A percentile compares a stretch with the other conserved stretches of the same genome.
Conservation (phyloP, 2,329 filamentous ascomycete genomes). For the Ophiosphaerella korrae region DNA sequence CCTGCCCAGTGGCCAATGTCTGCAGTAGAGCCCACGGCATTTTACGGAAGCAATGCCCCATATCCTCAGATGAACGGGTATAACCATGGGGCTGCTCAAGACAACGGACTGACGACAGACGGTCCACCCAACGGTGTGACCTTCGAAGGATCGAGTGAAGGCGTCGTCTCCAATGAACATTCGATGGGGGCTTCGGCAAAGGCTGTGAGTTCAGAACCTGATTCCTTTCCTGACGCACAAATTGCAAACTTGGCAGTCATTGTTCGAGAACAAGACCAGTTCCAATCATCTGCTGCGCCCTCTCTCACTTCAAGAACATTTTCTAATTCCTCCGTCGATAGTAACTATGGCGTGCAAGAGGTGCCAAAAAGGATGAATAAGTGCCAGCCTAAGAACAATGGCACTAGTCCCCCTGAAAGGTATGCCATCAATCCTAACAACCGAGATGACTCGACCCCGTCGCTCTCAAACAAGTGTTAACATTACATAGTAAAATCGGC, state of each 20-base stretch:
- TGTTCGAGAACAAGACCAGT: slow-evolving; percentile 51
- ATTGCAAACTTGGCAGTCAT: slow-evolving; percentile 59
- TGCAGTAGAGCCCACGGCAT: slow-evolving; percentile 22
- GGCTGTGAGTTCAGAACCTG: slow-evolving; percentile 44
- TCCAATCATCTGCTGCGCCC: slow-evolving; percentile 39
- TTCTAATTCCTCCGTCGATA: slow-evolving; percentile 62
- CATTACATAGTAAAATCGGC: slow-evolving; percentile 21
- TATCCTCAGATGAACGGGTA: slow-evolving; percentile 39
- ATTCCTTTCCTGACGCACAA: slow-evolving; percentile 60
- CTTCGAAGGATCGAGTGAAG: slow-evolving; percentile 27
- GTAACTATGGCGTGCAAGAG: slow-evolving; percentile 53
- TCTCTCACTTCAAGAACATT: slow-evolving; percentile 52
- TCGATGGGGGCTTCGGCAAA: slow-evolving; percentile 34
- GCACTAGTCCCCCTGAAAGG: slow-evolving; percentile 37
- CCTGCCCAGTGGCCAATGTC: slow-evolving; percentile 38
- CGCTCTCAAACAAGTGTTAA: slow-evolving; percentile 1
- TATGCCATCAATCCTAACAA: slow-evolving; percentile 25
- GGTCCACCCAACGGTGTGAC: slow-evolving; percentile 25
- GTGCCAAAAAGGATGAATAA: slow-evolving; percentile 52
- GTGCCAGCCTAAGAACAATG: slow-evolving; percentile 44
- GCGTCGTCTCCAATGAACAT: slow-evolving; percentile 31
- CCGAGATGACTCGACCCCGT: neutral
- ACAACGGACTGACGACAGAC: slow-evolving; percentile 16
- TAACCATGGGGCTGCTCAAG: slow-evolving; percentile 22
- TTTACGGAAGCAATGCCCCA: slow-evolving; percentile 27